Conservation (phyloP, 2,329 filamentous ascomycete genomes). For the Clonostachys solani region DNA sequence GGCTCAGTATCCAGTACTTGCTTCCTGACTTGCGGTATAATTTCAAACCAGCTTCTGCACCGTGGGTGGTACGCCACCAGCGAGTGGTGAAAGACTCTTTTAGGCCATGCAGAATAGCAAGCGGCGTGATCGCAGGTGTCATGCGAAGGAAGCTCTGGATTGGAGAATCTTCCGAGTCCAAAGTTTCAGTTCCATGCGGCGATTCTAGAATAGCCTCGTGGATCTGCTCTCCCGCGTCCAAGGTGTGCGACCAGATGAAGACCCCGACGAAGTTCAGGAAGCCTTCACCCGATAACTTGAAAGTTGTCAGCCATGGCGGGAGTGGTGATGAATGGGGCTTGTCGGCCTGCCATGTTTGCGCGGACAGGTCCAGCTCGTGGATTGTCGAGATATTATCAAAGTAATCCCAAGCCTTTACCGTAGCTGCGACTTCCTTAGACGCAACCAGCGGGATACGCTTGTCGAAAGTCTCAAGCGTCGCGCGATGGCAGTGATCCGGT, state of each 20-base stretch:
- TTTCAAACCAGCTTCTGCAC: background rate
- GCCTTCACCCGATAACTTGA: background rate
- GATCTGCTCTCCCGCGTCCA: background rate
- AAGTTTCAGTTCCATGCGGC: background rate
- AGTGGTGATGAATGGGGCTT: background rate
- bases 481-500: background rate
- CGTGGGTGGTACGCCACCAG: background rate
- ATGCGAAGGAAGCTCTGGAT: background rate
- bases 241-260: background rate
- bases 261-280: background rate
- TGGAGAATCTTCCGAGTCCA: background rate
- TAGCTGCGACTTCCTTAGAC: background rate
- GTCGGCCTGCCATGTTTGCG: background rate
- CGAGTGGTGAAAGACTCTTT: background rate
- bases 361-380: background rate
- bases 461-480: conserved; percentile 1
- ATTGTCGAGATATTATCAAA: background rate
- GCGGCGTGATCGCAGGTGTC: background rate
- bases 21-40: background rate
- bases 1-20: background rate
- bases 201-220: background rate
- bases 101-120: background rate
- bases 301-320: background rate
- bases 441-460: background rate
- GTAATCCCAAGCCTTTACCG: background rate